Evolutionary conservation across 805 yeast species (phyloP).

Genomic region (Wickerhamiella azymoides): DNA sequence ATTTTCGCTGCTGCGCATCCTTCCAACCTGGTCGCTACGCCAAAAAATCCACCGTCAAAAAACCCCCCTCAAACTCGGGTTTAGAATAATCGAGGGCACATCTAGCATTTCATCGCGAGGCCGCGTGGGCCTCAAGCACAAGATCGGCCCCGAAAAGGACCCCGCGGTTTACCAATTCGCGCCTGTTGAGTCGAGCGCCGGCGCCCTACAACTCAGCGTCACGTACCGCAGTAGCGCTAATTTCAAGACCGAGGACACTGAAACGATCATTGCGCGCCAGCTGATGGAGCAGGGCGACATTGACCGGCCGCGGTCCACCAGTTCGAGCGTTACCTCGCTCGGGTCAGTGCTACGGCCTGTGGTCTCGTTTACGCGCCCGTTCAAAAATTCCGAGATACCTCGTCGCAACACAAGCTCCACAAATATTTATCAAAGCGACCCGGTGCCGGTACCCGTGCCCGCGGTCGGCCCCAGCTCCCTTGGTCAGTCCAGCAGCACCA

Average conservation of each 20-base stretch:
- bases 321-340: constrained; percentile 6
- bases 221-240: constrained; percentile 62
- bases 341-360: constrained; percentile 23
- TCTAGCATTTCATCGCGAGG: constrained; percentile 70
- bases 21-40: constrained; percentile 58
- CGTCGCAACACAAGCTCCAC: constrained; percentile 1
- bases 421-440: constrained; percentile 1
- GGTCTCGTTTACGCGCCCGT: constrained; percentile 18
- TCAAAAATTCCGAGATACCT: constrained; percentile 2
- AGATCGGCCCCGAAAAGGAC: constrained; percentile 38
- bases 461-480: constrained; percentile 3
- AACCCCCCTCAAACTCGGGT: constrained; percentile 36
- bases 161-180: constrained; percentile 48
- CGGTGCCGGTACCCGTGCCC: constrained; percentile 7
- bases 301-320: constrained; percentile 10
- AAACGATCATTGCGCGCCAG: constrained; percentile 46
- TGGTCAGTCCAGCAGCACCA: constrained; percentile 6
- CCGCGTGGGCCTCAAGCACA: constrained; percentile 67
- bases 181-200: constrained; percentile 63
- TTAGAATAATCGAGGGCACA: constrained; percentile 57
- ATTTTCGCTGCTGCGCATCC: constrained; percentile 46
- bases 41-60: constrained; percentile 32
- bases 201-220: constrained; percentile 59
- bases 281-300: constrained; percentile 34
- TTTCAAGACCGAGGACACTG: constrained; percentile 55